Evolutionary conservation across 2,329 filamentous ascomycete genomes (phyloP).

Genomic region (Cladosporium sp.): DNA sequence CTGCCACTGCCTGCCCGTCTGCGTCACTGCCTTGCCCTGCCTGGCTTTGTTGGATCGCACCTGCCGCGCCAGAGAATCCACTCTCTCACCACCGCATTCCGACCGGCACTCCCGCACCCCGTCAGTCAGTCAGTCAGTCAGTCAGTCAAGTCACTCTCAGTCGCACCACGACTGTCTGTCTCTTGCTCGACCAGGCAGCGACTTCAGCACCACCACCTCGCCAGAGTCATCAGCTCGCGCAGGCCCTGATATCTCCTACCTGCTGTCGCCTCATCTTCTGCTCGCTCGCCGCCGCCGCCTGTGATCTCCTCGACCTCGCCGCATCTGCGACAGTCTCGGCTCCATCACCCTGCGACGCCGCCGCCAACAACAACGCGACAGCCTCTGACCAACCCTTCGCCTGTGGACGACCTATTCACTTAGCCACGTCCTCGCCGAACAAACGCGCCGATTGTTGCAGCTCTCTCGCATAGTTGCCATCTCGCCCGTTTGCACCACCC

Average conservation of each 20-base stretch:
- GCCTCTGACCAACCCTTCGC: conserved; percentile 9
- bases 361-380: conserved; percentile 8
- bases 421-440: conserved; percentile 33
- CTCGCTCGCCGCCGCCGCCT: neutral
- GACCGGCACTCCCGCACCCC: neutral
- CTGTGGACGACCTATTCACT: conserved; percentile 39
- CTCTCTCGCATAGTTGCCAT: neutral
- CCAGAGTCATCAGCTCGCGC: neutral
- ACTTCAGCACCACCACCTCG: conserved; percentile 1
- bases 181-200: conserved; percentile 5
- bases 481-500: neutral
- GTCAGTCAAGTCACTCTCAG: neutral
- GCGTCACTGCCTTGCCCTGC: conserved; percentile 9
- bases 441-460: neutral
- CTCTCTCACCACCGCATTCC: conserved; percentile 4
- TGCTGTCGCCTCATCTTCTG: conserved; percentile 1
- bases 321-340: conserved; percentile 21
- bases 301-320: conserved; percentile 4
- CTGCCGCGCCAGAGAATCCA: conserved; percentile 15
- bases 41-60: conserved; percentile 17
- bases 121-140: conserved; percentile 8
- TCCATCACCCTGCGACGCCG: conserved; percentile 16
- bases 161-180: neutral
- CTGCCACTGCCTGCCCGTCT: neutral
- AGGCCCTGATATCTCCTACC: neutral